Percentiles rank a stretch among this genome's conserved stretches.
Conservation (phyloP, 805 yeast species). For the Metschnikowia matae region DNA sequence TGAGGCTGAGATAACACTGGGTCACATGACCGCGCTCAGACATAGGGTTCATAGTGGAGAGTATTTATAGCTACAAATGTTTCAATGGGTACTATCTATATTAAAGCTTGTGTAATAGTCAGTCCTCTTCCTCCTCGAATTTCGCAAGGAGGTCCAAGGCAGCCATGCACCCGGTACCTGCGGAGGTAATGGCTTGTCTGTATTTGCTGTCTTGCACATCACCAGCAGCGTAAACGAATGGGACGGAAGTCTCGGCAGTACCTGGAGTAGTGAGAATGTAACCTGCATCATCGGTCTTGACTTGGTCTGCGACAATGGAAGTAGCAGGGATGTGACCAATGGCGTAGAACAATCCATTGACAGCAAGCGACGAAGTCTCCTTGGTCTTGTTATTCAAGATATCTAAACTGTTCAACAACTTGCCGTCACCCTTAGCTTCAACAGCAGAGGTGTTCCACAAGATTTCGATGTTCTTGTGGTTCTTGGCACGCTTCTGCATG, state of each 20-base stretch:
- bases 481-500: constrained; percentile 89
- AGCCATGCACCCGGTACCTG: constrained; percentile 99
- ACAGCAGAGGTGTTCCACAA: constrained; percentile 78
- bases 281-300: constrained; percentile 83
- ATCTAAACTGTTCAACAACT: constrained; percentile 60
- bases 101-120: constrained; percentile 12
- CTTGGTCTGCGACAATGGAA: constrained; percentile 65
- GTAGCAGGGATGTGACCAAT: constrained; percentile 98
- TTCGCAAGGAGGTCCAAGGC: constrained; percentile 69
- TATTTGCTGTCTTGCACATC: constrained; percentile 96
- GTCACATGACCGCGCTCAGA: constrained; percentile 3
- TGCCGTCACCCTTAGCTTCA: constrained; percentile 94
- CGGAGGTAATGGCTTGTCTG: constrained; percentile 98
- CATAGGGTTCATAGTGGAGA: no score
- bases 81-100: not conserved
- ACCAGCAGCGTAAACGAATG: constrained; percentile 97
- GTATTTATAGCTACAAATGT: not conserved
- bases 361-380: constrained; percentile 64
- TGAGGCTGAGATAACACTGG: not conserved
- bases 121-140: constrained; percentile 21
- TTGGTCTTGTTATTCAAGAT: constrained; percentile 71
- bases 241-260: constrained; percentile 75
- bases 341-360: constrained; percentile 94
- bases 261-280: constrained; percentile 91
- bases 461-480: constrained; percentile 86